A percentile compares a stretch with the other conserved stretches of the same genome.
phyloP scores from a whole-genome alignment of 1,139 yeast genomes.

The Candida pseudoviswanathii region DNA sequence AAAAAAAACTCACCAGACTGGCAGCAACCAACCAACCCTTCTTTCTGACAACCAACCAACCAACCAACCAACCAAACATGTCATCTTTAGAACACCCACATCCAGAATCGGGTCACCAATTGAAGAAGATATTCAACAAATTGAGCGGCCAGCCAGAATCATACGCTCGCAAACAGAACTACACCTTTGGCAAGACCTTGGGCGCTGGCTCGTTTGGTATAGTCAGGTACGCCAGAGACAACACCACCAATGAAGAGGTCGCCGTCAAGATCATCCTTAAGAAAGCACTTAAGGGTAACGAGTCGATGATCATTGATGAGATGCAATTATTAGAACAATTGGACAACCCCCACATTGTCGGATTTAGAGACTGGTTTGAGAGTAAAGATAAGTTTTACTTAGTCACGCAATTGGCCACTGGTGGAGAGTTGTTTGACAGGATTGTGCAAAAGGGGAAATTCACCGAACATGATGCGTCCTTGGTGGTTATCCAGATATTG shows the following conservation, averaged over 20 bases:
- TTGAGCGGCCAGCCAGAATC: conserved; percentile 75
- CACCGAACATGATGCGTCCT: conserved; percentile 82
- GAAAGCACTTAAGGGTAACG: conserved; percentile 78
- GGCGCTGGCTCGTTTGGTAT: conserved; percentile 95
- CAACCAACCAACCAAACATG: neutral
- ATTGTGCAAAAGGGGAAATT: conserved; percentile 75
- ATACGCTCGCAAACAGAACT: conserved; percentile 62
- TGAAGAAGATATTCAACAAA: conserved; percentile 48
- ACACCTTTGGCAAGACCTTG: conserved; percentile 73
- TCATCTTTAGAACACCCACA: neutral
- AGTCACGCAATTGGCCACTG: conserved; percentile 80
- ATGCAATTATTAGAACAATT: conserved; percentile 64
- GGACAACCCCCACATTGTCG: conserved; percentile 79
- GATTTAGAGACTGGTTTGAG: conserved; percentile 87
- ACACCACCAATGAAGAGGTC: conserved; percentile 64
- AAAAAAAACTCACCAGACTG: no score
- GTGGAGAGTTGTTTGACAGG: conserved; percentile 89
- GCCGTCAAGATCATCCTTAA: conserved; percentile 86
- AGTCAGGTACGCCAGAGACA: conserved; percentile 73
- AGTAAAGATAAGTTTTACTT: conserved; percentile 75
- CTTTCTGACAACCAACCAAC: neutral
- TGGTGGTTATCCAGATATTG: conserved; percentile 67
- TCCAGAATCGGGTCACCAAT: conserved; percentile 17
- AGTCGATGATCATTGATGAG: conserved; percentile 73
- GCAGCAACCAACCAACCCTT: neutral